Base-by-base conservation (phyloP, 2,329 filamentous ascomycete genomes). In the Furcasterigmium sp. region DNA sequence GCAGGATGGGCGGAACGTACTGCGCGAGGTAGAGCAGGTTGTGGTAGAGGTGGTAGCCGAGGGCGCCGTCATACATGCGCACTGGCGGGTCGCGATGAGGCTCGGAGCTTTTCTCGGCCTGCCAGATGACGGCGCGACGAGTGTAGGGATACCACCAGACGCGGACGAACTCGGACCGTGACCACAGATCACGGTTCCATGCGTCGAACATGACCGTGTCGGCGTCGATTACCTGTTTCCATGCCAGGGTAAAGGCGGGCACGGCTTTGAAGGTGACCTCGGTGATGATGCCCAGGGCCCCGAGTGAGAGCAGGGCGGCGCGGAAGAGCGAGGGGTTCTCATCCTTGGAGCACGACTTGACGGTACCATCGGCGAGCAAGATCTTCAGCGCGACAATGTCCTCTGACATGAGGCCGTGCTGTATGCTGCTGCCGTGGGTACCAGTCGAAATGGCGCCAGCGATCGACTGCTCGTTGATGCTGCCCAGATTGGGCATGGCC, bases 91-190 rank as follows among this genome's bases (percentile, higher is more conserved):
- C 67, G 14, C 68, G 67, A 32, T 75, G 66, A 1, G 80, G 70
- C 44, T 84, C 78, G 8, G 79, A 70, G 1, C 87, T 89, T 60
- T 86, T 85, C 38, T 89, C 77, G n/a, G 90, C 93, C 32, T 80
- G 79, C 93, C 93, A 98, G 37, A 94, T 78, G 38, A 97, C 87
- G 1, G 88, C 89, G 37, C 88, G 80, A 44, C 88, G 80, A 59
- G 87, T 89, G 67, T 97, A 95, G 0, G 93, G 93, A 59, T 95
- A 83, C 93, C 93, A 98, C 91, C 93, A 98, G 21, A 96, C 89
- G 21, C 93, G 79, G 20, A 94, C 88, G 58, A 91, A 98, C 63
- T 97, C 90, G 48, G 84, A 80, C 48, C 82, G 77, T 2, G 80
- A 87, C 91, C 93, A 97, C 13, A 97, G 73, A 26, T 76, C 76